Base-by-base conservation (phyloP, 257 asterid genomes). In the Rauvolfia tetraphylla region DNA sequence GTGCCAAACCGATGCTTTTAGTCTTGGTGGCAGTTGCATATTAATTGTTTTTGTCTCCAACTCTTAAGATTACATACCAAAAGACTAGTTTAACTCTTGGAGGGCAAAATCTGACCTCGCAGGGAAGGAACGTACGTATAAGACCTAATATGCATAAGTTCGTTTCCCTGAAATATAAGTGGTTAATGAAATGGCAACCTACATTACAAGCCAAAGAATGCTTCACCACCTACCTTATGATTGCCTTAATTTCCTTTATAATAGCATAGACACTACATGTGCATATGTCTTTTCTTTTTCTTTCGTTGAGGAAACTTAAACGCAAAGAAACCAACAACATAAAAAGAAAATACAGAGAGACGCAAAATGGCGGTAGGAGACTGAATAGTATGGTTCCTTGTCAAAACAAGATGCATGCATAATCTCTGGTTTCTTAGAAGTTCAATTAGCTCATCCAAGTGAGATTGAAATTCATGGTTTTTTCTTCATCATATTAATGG, bases 111-210 rank as follows among this genome's bases (percentile, higher is more conserved):
- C 27, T 48, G 39, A 67, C 31, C 38, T 73, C 33, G 51, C 20
- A 75, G 14, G 66, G 22, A 49, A 76, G 46, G 22, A 18, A 36
- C 5, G 46, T 49, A 20, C 33, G 27, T 71, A 27, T 25, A 42
- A 65, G 54, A 65, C 17, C 27, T 65, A 38, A 53, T 42, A 53
- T 73, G 53, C 11, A n/a, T 33, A 25, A 3, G 36, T 25, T 59
- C 29, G 18, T 46, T 22, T 15, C 18, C 48, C 59, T 17, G 61
- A 62, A 11, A 13, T 57, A 49, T 44, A 49, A 74, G 77, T 62
- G 71, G 77, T 78, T 71, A 77, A 63, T 63, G 74, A 63, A 22
- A 25, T 72, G 41, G 31, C 33, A 46, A n/a, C 27, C 1, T 34
- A 31, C 15, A 20, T 51, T 3, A n/a, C n/a, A 72, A 10, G 73